Conservation (phyloP, 805 yeast species). For the Kluyveromyces aestuarii region DNA sequence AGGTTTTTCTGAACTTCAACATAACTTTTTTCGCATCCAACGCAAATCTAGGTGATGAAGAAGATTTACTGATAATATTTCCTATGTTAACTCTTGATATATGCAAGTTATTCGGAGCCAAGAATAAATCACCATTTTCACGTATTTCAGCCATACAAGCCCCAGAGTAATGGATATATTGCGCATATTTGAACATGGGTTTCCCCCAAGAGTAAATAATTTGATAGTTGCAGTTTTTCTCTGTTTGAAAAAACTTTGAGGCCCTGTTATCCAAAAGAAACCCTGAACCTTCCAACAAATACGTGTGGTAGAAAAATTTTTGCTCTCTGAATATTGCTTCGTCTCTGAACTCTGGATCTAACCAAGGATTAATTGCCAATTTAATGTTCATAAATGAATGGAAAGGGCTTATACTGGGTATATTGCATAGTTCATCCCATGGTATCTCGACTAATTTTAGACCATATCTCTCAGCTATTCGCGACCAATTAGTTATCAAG, state of each 20-base stretch:
- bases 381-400: constrained; percentile 70
- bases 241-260: constrained; percentile 46
- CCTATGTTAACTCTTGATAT: constrained; percentile 60
- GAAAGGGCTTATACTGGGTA: constrained; percentile 76
- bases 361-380: constrained; percentile 66
- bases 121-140: constrained; percentile 64
- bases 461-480: constrained; percentile 81
- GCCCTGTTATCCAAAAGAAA: constrained; percentile 79
- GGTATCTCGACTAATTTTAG: constrained; percentile 80
- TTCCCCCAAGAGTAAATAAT: constrained; percentile 87
- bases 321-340: constrained; percentile 37
- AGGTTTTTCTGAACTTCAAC: constrained; percentile 55
- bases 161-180: constrained; percentile 85
- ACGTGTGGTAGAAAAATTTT: constrained; percentile 68
- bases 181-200: constrained; percentile 73
- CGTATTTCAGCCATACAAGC: constrained; percentile 81
- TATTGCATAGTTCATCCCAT: constrained; percentile 72
- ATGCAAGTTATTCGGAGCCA: constrained; percentile 84
- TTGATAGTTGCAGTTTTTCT: constrained; percentile 35
- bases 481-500: constrained; percentile 62
- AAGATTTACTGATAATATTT: constrained; percentile 26
- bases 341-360: constrained; percentile 42
- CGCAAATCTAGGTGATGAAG: constrained; percentile 25
- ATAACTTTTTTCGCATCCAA: constrained; percentile 67
- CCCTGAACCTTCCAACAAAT: constrained; percentile 57